Evolutionary conservation across 345 rosid species (phyloP).

Genomic region (Eucalyptus tenuipes): DNA sequence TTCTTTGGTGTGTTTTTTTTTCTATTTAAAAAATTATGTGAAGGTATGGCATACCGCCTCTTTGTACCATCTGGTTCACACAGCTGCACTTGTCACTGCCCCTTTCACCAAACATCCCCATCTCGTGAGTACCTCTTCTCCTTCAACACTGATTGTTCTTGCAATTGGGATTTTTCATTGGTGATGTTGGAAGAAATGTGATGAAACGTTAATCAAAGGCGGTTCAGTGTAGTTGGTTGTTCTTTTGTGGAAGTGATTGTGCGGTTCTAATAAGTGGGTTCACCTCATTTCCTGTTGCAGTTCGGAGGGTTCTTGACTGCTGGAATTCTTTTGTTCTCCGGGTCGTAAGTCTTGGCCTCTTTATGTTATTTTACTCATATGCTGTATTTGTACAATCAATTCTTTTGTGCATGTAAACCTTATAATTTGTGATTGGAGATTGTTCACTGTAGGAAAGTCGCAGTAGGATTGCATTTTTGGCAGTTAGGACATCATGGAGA

Average conservation of each 20-base stretch:
- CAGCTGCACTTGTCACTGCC: slow-evolving; percentile 76
- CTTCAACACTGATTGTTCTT: not conserved
- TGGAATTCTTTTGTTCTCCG: slow-evolving; percentile 77
- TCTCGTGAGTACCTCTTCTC: slow-evolving; percentile 28
- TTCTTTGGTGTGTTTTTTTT: not conserved
- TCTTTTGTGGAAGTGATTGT: not conserved
- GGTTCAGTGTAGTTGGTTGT: not conserved
- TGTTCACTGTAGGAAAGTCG: not conserved
- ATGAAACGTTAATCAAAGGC: not conserved
- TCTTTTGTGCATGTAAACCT: not conserved
- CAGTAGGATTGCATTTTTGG: not conserved
- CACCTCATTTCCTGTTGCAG: slow-evolving; percentile 17
- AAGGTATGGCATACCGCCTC: slow-evolving; percentile 98
- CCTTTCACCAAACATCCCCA: slow-evolving; percentile 61
- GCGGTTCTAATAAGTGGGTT: not conserved
- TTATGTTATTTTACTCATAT: not conserved
- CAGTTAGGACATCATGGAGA: not conserved
- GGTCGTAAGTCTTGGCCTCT: slow-evolving; percentile 52
- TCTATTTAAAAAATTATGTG: not conserved
- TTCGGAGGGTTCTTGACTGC: slow-evolving; percentile 88
- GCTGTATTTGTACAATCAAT: not conserved
- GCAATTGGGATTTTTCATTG: not conserved
- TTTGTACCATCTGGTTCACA: slow-evolving; percentile 84
- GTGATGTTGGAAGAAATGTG: not conserved
- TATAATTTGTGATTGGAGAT: not conserved